Evolutionary conservation across 768 basidiomycete genomes (phyloP).

Genomic region (Pisolithus tinctorius): DNA sequence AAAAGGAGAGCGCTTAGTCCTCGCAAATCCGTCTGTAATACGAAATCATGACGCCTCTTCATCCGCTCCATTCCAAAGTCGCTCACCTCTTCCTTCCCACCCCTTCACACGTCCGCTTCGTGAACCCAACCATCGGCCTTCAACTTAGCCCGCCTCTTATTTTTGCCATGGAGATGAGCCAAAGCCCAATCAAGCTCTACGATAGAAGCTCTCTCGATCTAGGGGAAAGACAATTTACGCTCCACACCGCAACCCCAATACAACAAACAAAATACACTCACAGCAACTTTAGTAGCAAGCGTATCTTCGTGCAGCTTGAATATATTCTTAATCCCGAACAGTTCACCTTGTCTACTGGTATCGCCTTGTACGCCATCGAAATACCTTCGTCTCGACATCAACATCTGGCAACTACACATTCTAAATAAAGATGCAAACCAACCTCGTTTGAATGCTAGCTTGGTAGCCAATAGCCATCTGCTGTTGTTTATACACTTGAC

Average conservation of each 20-base stretch:
- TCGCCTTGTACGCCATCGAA: conserved; percentile 83
- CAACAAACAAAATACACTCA: conserved; percentile 27
- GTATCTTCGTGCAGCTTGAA: conserved; percentile 70
- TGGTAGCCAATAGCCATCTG: conserved; percentile 89
- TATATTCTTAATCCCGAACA: conserved; percentile 83
- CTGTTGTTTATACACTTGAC: conserved; percentile 91
- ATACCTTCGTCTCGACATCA: conserved; percentile 38
- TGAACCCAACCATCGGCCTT: conserved; percentile 38
- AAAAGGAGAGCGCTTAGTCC: conserved; percentile 64
- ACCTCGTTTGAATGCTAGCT: conserved; percentile 79
- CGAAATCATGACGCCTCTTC: too few relatives aligned
- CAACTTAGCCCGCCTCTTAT: conserved; percentile 24
- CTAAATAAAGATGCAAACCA: neutral
- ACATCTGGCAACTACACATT: too few relatives aligned
- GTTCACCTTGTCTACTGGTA: conserved; percentile 64
- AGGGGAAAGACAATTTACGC: neutral
- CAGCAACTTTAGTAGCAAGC: conserved; percentile 67
- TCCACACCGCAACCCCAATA: neutral
- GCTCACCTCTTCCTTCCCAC: conserved; percentile 31
- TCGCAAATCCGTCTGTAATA: conserved; percentile 42
- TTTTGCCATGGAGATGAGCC: conserved; percentile 49
- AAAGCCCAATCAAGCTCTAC: conserved; percentile 79
- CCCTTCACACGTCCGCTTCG: conserved; percentile 39
- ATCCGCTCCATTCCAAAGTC: neutral
- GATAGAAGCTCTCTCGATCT: conserved; percentile 77